phyloP scores from a whole-genome alignment of 2,329 filamentous ascomycete species.

The Ceratocystis alfenasii region DNA sequence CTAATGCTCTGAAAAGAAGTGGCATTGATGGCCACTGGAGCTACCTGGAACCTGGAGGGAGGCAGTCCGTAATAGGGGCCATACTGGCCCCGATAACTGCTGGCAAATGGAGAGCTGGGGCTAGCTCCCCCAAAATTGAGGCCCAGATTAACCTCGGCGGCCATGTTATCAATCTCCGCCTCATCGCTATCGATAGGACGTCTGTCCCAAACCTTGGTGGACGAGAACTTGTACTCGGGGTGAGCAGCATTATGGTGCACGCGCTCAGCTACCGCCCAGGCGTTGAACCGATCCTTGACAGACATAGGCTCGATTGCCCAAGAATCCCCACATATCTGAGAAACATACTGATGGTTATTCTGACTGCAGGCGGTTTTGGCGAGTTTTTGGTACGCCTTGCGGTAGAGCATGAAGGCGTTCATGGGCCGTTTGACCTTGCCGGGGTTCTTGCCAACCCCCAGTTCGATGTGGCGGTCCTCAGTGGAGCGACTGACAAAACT shows the following conservation, averaged over 20 bases:
- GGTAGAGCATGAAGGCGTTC: constrained; percentile 97
- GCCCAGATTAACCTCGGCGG: neutral
- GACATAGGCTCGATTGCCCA: constrained; percentile 69
- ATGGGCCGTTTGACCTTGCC: constrained; percentile 83
- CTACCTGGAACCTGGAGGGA: no score
- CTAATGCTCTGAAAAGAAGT: no score
- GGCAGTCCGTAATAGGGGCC: no score
- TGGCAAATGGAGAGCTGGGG: no score
- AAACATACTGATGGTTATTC: constrained; percentile 91
- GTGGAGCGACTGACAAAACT: constrained; percentile 61
- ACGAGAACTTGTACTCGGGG: constrained; percentile 88
- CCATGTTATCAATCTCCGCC: constrained; percentile 6
- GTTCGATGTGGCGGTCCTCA: constrained; percentile 55
- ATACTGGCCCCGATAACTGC: no score
- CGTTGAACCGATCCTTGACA: constrained; percentile 62
- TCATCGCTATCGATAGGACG: constrained; percentile 34
- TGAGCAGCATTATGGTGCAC: constrained; percentile 75
- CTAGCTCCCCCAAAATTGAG: no score
- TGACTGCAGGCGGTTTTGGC: constrained; percentile 70
- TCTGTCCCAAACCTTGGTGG: constrained; percentile 31
- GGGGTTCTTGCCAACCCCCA: constrained; percentile 51
- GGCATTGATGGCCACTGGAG: no score
- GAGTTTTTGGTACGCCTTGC: constrained; percentile 79
- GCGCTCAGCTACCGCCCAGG: constrained; percentile 67
- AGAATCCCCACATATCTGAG: constrained; percentile 70